Percentiles rank a stretch among this genome's conserved stretches.
phyloP scores from a whole-genome alignment of 768 basidiomycete species.

The Boletus fagicola region DNA sequence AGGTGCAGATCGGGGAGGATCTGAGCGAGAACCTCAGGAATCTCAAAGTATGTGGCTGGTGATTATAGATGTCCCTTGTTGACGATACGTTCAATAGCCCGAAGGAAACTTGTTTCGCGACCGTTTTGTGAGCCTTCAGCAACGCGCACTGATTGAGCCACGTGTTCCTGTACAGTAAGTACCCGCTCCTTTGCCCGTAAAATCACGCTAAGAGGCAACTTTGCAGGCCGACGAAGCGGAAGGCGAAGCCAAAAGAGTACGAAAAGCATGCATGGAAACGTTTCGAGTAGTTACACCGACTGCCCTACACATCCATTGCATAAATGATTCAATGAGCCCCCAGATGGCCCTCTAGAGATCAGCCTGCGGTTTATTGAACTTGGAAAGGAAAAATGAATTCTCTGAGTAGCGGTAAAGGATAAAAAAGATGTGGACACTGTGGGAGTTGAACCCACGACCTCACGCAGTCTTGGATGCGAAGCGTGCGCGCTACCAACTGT shows the following conservation, averaged over 20 bases:
- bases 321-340: too few species aligned
- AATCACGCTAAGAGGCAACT: not conserved
- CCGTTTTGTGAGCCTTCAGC: constrained; percentile 83
- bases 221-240: constrained; percentile 32
- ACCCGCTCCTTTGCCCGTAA: constrained; percentile 23
- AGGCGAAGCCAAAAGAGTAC: constrained; percentile 56
- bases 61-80: not conserved
- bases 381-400: too few species aligned
- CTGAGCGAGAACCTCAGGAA: constrained; percentile 79
- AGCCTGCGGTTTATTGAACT: not conserved
- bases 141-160: constrained; percentile 84
- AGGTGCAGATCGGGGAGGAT: constrained; percentile 90
- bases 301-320: not conserved
- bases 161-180: constrained; percentile 71
- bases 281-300: constrained; percentile 43
- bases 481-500: constrained; percentile 36
- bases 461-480: constrained; percentile 31
- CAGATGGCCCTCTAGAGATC: not conserved
- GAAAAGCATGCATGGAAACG: constrained; percentile 81
- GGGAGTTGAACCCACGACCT: constrained; percentile 36
- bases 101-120: constrained; percentile 94
- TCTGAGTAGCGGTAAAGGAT: not conserved
- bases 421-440: constrained; percentile 31
- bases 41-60: constrained; percentile 61
- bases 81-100: constrained; percentile 47